Percentiles rank a stretch among this genome's conserved stretches.
phyloP scores from a whole-genome alignment of 2,329 filamentous ascomycete species.

The Fusarium tricinctum region DNA sequence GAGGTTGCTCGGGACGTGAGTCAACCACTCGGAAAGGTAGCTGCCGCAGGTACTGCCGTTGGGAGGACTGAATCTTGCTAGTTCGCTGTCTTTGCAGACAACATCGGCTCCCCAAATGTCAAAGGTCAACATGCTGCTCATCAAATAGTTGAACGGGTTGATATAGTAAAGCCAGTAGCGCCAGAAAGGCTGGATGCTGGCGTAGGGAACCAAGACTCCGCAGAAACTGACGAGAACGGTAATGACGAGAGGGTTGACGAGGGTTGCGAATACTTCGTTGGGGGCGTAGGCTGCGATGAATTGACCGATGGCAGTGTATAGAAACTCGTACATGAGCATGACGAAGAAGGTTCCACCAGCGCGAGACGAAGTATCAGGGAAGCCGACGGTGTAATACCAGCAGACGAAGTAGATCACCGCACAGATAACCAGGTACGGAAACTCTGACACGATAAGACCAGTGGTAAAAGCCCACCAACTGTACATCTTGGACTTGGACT shows the following conservation, averaged over 20 bases:
- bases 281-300: slow-evolving; percentile 74
- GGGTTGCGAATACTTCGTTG: slow-evolving; percentile 70
- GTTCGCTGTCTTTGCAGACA: slow-evolving; percentile 62
- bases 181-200: slow-evolving; percentile 76
- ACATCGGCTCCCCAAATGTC: slow-evolving; percentile 63
- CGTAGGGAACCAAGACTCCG: slow-evolving; percentile 79
- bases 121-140: slow-evolving; percentile 69
- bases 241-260: slow-evolving; percentile 70
- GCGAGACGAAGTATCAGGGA: slow-evolving; percentile 59
- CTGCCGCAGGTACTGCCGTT: slow-evolving; percentile 67
- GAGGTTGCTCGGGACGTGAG: slow-evolving; percentile 62
- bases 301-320: slow-evolving; percentile 73
- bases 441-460: slow-evolving; percentile 63
- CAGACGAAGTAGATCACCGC: slow-evolving; percentile 64
- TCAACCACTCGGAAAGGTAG: slow-evolving; percentile 69
- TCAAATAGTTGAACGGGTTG: slow-evolving; percentile 73
- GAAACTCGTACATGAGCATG: slow-evolving; percentile 71
- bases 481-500: slow-evolving; percentile 68
- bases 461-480: slow-evolving; percentile 72
- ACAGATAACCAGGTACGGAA: slow-evolving; percentile 62
- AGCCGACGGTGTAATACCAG: slow-evolving; percentile 72
- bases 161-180: slow-evolving; percentile 73
- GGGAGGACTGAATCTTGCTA: slow-evolving; percentile 66
- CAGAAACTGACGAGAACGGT: slow-evolving; percentile 77
- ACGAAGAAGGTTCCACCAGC: slow-evolving; percentile 68